Percentiles rank a stretch among this genome's conserved stretches.
These are phyloP conservation scores for Hypomyces rosellus DNA, from an alignment of 2,329 filamentous ascomycete genomes.

Conservation along the genomic window DNA sequence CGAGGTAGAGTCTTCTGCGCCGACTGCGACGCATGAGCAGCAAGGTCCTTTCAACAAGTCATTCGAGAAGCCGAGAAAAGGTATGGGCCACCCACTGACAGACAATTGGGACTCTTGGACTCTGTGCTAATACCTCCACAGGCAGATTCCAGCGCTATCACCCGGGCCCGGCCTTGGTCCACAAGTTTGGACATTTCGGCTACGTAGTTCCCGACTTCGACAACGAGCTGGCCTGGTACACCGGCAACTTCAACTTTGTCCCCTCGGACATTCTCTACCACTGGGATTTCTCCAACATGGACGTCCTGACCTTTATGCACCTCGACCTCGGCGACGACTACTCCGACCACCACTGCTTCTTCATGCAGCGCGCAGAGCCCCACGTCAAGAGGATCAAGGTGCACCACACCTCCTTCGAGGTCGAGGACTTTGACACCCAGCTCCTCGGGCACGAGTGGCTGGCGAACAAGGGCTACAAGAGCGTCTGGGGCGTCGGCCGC, in stretches of 20 bases:
- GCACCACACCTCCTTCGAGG: slow-evolving; percentile 33
- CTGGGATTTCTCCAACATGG: slow-evolving; percentile 4
- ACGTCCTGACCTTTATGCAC: slow-evolving; percentile 41
- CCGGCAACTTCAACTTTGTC: slow-evolving; percentile 34
- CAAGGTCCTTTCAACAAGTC: slow-evolving; percentile 10
- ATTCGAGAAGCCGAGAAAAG: slow-evolving; percentile 4
- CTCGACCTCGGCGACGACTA: slow-evolving; percentile 44
- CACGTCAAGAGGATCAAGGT: neutral
- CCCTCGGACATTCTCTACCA: slow-evolving; percentile 25
- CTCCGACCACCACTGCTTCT: slow-evolving; percentile 51
- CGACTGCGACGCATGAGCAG: slow-evolving; percentile 5
- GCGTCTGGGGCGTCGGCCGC: slow-evolving; percentile 55
- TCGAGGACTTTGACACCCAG: slow-evolving; percentile 57
- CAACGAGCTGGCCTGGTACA: slow-evolving; percentile 30
- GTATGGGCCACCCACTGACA: neutral
- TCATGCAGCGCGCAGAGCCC: slow-evolving; percentile 31
- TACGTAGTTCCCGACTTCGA: slow-evolving; percentile 24
- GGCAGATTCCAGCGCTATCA: no score
- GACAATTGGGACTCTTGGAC: neutral
- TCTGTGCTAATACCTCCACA: neutral
- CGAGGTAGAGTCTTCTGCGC: slow-evolving; percentile 1
- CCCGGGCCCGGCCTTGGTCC: slow-evolving; percentile 13
- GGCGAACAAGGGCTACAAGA: slow-evolving; percentile 42
- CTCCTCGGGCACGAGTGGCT: slow-evolving; percentile 54
- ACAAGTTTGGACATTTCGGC: slow-evolving; percentile 37